Percentiles rank a stretch among this genome's conserved stretches.
phyloP scores from a whole-genome alignment of 2,329 filamentous ascomycete genomes.

The Calonectria crousiana region DNA sequence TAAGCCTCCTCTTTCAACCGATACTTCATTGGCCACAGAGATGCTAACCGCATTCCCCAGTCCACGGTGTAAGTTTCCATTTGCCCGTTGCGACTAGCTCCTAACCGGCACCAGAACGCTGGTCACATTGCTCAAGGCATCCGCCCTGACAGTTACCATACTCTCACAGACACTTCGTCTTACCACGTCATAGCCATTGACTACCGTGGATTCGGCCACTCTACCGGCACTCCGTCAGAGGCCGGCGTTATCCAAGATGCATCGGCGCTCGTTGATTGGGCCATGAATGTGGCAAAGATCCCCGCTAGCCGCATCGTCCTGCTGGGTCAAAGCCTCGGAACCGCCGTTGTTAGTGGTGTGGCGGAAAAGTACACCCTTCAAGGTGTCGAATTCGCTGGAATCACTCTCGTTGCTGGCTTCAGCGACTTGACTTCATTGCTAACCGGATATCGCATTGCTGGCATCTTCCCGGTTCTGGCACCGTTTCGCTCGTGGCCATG shows the following conservation, averaged over 20 bases:
- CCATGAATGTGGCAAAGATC: constrained; percentile 73
- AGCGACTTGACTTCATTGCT: constrained; percentile 80
- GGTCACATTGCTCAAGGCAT: constrained; percentile 85
- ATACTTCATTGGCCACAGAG: constrained; percentile 13
- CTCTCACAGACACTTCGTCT: constrained; percentile 77
- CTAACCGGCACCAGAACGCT: constrained; percentile 72
- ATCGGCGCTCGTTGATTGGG: constrained; percentile 78
- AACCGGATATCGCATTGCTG: constrained; percentile 82
- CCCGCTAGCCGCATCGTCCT: constrained; percentile 80
- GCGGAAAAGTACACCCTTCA: constrained; percentile 75
- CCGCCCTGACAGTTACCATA: constrained; percentile 82
- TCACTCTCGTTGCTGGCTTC: constrained; percentile 86
- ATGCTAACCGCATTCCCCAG: constrained; percentile 49
- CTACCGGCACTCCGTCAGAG: constrained; percentile 84
- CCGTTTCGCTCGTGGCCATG: constrained; percentile 77
- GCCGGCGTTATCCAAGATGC: constrained; percentile 85
- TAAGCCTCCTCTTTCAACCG: constrained; percentile 49
- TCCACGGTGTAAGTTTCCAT: constrained; percentile 69
- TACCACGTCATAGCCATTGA: constrained; percentile 90
- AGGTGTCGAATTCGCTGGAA: constrained; percentile 78
- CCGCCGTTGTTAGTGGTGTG: constrained; percentile 82
- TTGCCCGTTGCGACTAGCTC: background rate
- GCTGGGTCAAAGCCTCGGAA: constrained; percentile 89
- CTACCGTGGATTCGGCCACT: constrained; percentile 89
- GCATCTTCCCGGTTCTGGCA: constrained; percentile 81